Conservation (phyloP, 345 rosid genomes). For the Camelina hispida region DNA sequence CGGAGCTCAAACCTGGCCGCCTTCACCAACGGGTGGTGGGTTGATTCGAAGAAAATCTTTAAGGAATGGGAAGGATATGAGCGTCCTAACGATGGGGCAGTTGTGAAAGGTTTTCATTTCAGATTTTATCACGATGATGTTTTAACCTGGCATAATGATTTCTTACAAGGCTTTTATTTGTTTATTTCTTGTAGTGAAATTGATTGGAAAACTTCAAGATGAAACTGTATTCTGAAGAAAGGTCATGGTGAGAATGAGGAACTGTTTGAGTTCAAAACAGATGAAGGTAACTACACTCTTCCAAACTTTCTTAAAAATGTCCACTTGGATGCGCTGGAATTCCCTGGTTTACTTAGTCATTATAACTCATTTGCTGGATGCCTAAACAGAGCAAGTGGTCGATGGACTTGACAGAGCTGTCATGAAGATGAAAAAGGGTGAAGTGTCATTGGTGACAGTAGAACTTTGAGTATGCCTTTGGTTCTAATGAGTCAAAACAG, state of each 20-base stretch:
- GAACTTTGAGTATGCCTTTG: slow-evolving; percentile 88
- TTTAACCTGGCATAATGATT: not conserved
- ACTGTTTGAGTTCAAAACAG: slow-evolving; percentile 78
- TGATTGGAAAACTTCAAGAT: slow-evolving; percentile 82
- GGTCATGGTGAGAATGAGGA: slow-evolving; percentile 71
- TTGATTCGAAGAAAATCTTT: slow-evolving; percentile 60
- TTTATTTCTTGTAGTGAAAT: slow-evolving; percentile 63
- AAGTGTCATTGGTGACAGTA: slow-evolving; percentile 70
- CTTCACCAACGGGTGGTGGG: too few relatives aligned
- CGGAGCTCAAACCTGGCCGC: too few relatives aligned
- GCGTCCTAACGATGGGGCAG: slow-evolving; percentile 78
- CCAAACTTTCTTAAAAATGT: not conserved
- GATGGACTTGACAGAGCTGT: slow-evolving; percentile 93
- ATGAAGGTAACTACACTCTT: slow-evolving; percentile 63
- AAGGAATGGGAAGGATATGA: slow-evolving; percentile 94
- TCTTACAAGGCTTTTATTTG: not conserved
- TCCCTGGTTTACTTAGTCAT: not conserved
- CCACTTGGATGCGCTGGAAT: not conserved
- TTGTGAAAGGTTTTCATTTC: slow-evolving; percentile 60
- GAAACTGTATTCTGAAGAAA: slow-evolving; percentile 80
- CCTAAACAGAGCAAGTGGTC: slow-evolving; percentile 75
- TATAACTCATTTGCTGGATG: not conserved
- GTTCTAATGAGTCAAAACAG: slow-evolving; percentile 69
- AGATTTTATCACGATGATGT: not conserved
- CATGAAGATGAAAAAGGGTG: slow-evolving; percentile 88